Evolutionary conservation across 345 rosid genomes (phyloP).

Genomic region (Gossypium stocksii): DNA sequence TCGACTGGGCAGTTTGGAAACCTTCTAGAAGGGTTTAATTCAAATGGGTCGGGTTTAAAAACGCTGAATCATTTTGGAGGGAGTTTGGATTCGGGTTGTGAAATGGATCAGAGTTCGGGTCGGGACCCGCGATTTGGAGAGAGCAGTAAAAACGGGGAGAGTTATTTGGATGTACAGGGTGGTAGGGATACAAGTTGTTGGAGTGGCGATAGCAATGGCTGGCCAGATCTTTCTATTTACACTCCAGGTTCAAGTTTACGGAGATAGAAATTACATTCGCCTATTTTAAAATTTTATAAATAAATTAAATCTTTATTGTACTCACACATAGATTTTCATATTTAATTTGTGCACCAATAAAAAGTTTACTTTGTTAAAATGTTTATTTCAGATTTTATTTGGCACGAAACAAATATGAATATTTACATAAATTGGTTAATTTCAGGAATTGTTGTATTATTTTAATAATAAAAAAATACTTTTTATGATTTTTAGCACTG

Average conservation of each 20-base stretch:
- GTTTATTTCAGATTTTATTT: no score
- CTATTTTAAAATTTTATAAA: neutral
- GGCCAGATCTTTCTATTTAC: slow-evolving; percentile 73
- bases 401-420: no score
- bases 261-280: neutral
- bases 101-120: slow-evolving; percentile 14
- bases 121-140: slow-evolving; percentile 21
- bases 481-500: no score
- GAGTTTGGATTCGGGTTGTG: slow-evolving; percentile 29
- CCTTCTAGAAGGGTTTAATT: slow-evolving; percentile 39
- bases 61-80: slow-evolving; percentile 32
- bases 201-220: slow-evolving; percentile 41
- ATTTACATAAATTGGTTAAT: no score
- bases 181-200: slow-evolving; percentile 35
- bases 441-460: no score
- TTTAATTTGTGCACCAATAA: neutral
- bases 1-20: slow-evolving; percentile 41
- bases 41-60: slow-evolving; percentile 40
- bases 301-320: neutral
- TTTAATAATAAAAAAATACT: no score
- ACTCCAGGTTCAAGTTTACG: slow-evolving; percentile 51
- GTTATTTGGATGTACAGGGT: slow-evolving; percentile 16
- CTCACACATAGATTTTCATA: neutral
- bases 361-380: neutral
- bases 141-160: slow-evolving; percentile 21